Evolutionary conservation across 2,329 filamentous ascomycete species (phyloP).

Genomic region (Colletotrichum endophyticum): DNA sequence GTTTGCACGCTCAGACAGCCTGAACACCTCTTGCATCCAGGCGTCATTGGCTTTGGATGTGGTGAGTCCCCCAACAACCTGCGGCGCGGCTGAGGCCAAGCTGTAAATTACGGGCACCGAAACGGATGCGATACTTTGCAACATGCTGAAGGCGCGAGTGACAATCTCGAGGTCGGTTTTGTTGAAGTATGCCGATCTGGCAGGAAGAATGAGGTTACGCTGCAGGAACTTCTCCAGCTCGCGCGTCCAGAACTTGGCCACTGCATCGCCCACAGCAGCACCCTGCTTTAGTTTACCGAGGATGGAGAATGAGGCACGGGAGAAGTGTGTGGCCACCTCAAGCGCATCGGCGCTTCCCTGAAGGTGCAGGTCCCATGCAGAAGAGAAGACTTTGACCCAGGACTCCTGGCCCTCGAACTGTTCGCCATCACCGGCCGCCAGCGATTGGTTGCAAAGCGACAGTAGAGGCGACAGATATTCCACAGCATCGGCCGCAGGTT

Average conservation of each 20-base stretch:
- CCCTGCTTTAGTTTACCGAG: constrained; percentile 43
- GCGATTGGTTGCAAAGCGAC: constrained; percentile 44
- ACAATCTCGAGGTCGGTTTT: constrained; percentile 46
- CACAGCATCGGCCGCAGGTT: constrained; percentile 51
- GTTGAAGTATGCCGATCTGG: constrained; percentile 51
- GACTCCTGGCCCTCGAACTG: constrained; percentile 40
- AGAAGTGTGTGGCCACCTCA: constrained; percentile 54
- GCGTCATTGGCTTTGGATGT: constrained; percentile 37
- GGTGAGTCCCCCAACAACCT: constrained; percentile 38
- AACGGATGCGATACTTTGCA: constrained; percentile 34
- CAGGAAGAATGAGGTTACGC: constrained; percentile 56
- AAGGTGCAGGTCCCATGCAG: constrained; percentile 60
- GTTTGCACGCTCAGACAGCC: constrained; percentile 31
- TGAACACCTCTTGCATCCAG: constrained; percentile 45
- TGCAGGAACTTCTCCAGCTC: constrained; percentile 55
- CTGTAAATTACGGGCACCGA: constrained; percentile 51
- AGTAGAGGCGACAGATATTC: constrained; percentile 51
- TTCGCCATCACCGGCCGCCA: constrained; percentile 35
- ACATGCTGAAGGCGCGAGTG: constrained; percentile 43
- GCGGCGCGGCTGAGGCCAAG: constrained; percentile 37
- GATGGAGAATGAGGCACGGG: constrained; percentile 41
- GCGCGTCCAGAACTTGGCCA: constrained; percentile 44
- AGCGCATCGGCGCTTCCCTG: constrained; percentile 50
- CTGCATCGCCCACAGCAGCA: constrained; percentile 25
- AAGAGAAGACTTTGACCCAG: constrained; percentile 53